Percentiles rank a stretch among this genome's conserved stretches.
These are phyloP conservation scores for Ophiocordyceps camponoti-leonardi DNA, from an alignment of 2,329 filamentous ascomycete species.

Conservation along the genomic window DNA sequence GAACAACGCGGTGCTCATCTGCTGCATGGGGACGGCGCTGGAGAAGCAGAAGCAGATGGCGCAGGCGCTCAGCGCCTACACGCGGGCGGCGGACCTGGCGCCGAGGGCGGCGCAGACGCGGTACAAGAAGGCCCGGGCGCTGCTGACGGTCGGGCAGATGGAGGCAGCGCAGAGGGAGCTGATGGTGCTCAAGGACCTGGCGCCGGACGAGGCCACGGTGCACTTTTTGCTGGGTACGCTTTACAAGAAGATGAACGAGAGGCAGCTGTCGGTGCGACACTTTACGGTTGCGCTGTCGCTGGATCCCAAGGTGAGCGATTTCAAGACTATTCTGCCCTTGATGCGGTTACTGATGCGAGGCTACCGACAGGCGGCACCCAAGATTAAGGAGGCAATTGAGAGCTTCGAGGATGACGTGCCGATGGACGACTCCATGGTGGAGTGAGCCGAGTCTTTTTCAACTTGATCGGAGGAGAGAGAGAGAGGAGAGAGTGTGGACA, in stretches of 20 bases:
- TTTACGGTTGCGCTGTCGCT: slow-evolving; percentile 91
- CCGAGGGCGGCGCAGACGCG: slow-evolving; percentile 68
- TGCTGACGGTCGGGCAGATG: slow-evolving; percentile 58
- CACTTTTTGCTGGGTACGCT: slow-evolving; percentile 85
- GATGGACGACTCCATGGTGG: slow-evolving; percentile 49
- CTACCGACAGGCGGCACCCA: slow-evolving; percentile 56
- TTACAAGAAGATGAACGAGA: slow-evolving; percentile 56
- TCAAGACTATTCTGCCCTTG: neutral
- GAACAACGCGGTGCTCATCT: slow-evolving; percentile 80
- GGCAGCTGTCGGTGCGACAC: slow-evolving; percentile 70
- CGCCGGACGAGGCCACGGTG: slow-evolving; percentile 87
- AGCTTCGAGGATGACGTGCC: slow-evolving; percentile 66
- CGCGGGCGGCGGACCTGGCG: slow-evolving; percentile 64
- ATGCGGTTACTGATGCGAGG: neutral
- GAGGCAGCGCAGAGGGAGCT: slow-evolving; percentile 66
- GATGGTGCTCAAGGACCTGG: slow-evolving; percentile 74
- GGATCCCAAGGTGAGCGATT: slow-evolving; percentile 68
- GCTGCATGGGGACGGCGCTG: slow-evolving; percentile 77
- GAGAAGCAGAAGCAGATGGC: slow-evolving; percentile 76
- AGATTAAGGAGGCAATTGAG: slow-evolving; percentile 96
- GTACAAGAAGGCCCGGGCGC: slow-evolving; percentile 80
- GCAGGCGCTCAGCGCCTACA: slow-evolving; percentile 66
- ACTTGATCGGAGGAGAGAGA: slow-evolving; percentile 3
- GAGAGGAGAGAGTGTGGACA: neutral
- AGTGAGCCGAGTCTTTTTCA: slow-evolving; percentile 29